These are phyloP conservation scores for Acacia crassicarpa DNA, from an alignment of 306 rosid genomes.

Conservation along the genomic window DNA sequence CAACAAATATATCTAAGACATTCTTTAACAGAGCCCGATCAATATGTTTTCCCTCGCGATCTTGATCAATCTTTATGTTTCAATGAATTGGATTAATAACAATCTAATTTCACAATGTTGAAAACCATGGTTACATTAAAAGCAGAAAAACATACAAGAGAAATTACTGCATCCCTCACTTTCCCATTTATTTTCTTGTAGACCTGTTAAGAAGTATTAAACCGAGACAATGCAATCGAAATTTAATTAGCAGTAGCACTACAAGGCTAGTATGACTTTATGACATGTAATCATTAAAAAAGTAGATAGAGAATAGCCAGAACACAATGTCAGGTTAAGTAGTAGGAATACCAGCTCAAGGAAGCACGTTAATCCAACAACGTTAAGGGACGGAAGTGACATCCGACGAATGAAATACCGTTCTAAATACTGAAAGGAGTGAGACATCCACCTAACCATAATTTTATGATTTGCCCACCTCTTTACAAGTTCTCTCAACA, in stretches of 20 bases:
- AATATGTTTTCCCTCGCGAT: slow-evolving; percentile 95
- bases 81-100: slow-evolving; percentile 15
- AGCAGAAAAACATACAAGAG: slow-evolving; percentile 51
- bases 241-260: slow-evolving; percentile 18
- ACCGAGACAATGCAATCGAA: background rate
- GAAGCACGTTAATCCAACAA: slow-evolving; percentile 76
- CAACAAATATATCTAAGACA: slow-evolving; percentile 87
- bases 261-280: slow-evolving; percentile 2
- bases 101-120: slow-evolving; percentile 3
- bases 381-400: slow-evolving; percentile 65
- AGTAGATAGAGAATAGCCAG: background rate
- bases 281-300: background rate
- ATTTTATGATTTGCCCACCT: slow-evolving; percentile 78
- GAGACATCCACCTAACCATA: slow-evolving; percentile 73
- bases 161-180: slow-evolving; percentile 85
- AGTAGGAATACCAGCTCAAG: slow-evolving; percentile 56
- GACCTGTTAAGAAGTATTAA: slow-evolving; percentile 53
- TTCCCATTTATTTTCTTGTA: slow-evolving; percentile 69
- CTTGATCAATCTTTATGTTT: slow-evolving; percentile 71
- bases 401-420: slow-evolving; percentile 66
- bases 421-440: slow-evolving; percentile 61
- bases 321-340: slow-evolving; percentile 9
- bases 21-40: slow-evolving; percentile 80
- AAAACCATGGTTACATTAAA: background rate
- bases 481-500: slow-evolving; percentile 76